phyloP scores from a whole-genome alignment of 2,329 filamentous ascomycete genomes.

The Aureobasidium mangrovei region DNA sequence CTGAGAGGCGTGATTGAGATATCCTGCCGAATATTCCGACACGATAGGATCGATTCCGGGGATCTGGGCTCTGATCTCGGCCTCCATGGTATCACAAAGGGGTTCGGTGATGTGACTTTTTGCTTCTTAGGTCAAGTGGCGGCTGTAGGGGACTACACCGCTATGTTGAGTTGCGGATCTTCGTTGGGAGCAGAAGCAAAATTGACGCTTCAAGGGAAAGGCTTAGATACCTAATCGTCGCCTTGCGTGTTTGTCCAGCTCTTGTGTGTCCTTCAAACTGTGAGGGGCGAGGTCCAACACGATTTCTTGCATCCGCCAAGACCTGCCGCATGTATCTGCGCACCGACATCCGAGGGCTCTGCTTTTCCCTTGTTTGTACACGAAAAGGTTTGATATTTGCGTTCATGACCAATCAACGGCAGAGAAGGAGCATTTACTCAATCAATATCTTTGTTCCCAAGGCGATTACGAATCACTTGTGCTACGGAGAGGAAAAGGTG shows the following conservation, averaged over 20 bases:
- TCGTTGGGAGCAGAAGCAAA: neutral
- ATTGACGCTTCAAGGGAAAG: slow-evolving; percentile 3
- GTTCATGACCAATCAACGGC: neutral
- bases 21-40: slow-evolving; percentile 56
- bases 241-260: slow-evolving; percentile 4
- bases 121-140: slow-evolving; percentile 10
- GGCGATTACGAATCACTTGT: neutral
- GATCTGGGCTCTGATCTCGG: slow-evolving; percentile 28
- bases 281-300: neutral
- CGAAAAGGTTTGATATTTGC: neutral
- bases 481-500: slow-evolving; percentile 4
- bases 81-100: slow-evolving; percentile 24
- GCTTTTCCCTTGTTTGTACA: neutral
- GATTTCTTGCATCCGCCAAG: neutral
- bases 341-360: neutral
- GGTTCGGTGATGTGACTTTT: slow-evolving; percentile 1
- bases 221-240: neutral
- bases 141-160: slow-evolving; percentile 8
- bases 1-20: slow-evolving; percentile 85
- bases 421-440: neutral
- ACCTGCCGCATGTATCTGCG: neutral
- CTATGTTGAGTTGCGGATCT: slow-evolving; percentile 6
- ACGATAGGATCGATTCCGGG: slow-evolving; percentile 30
- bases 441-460: neutral
- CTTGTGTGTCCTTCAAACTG: neutral